Conservation (phyloP, 495 filamentous ascomycete species). For the Neurospora tetraspora region DNA sequence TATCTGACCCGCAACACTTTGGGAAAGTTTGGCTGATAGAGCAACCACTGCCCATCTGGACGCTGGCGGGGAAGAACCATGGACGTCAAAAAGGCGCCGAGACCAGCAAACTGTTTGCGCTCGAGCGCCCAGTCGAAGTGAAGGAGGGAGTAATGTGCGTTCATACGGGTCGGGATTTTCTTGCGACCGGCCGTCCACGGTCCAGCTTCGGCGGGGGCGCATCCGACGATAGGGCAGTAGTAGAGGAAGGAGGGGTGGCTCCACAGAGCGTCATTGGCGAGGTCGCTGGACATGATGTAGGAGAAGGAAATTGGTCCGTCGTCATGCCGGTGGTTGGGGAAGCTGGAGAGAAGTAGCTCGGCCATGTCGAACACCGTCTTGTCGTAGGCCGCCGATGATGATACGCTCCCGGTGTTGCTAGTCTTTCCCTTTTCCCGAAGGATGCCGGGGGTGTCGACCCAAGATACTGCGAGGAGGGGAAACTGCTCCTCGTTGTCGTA, state of each 20-base stretch:
- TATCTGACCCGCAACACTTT: neutral
- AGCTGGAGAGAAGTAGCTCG: neutral
- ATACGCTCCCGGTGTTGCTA: neutral
- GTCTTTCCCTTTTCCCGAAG: neutral
- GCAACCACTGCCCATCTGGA: neutral
- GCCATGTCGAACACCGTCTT: neutral
- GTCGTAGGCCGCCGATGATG: neutral
- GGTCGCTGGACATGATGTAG: neutral
- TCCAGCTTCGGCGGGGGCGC: neutral
- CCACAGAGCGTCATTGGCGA: neutral
- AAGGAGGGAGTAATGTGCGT: neutral
- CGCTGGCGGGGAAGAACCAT: neutral
- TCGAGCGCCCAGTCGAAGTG: neutral
- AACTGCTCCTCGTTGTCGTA: neutral
- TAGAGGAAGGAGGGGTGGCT: neutral
- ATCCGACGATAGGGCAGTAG: neutral
- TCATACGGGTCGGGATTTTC: neutral
- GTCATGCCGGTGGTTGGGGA: neutral
- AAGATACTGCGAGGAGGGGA: neutral
- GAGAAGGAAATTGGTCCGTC: neutral
- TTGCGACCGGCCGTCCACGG: neutral
- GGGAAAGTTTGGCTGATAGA: neutral
- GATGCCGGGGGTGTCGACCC: neutral
- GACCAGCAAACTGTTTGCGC: neutral
- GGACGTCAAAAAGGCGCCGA: neutral